A percentile compares a stretch with the other conserved stretches of the same genome.
Evolutionary conservation across 2,329 filamentous ascomycete genomes (phyloP).

Genomic region (Knoxdaviesia proteae): DNA sequence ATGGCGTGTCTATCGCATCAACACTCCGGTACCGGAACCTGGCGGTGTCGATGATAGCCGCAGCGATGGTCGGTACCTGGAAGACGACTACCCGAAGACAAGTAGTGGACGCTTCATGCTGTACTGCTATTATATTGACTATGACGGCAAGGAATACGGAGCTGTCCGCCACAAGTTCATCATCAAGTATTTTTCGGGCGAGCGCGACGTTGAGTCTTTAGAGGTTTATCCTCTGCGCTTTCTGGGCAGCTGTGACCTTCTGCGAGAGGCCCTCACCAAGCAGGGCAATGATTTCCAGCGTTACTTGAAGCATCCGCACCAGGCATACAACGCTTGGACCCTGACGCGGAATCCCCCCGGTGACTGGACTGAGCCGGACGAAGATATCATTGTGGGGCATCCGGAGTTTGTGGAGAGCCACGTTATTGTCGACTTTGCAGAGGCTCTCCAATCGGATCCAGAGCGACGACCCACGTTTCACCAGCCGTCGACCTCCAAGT

Average conservation of each 20-base stretch:
- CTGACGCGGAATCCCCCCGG: slow-evolving; percentile 16
- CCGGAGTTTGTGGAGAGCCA: slow-evolving; percentile 20
- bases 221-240: slow-evolving; percentile 19
- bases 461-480: slow-evolving; percentile 16
- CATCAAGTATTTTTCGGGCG: slow-evolving; percentile 16
- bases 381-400: slow-evolving; percentile 15
- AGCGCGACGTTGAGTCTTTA: slow-evolving; percentile 16
- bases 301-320: slow-evolving; percentile 15
- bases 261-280: slow-evolving; percentile 12
- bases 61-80: slow-evolving; percentile 2
- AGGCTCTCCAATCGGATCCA: slow-evolving; percentile 17
- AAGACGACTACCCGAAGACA: slow-evolving; percentile 6
- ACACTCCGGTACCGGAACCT: slow-evolving; percentile 12
- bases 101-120: slow-evolving; percentile 12
- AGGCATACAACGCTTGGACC: slow-evolving; percentile 20
- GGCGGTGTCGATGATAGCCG: neutral
- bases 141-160: slow-evolving; percentile 17
- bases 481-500: slow-evolving; percentile 12
- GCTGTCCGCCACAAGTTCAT: slow-evolving; percentile 16
- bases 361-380: slow-evolving; percentile 8
- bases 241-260: slow-evolving; percentile 13
- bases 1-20: slow-evolving; percentile 16
- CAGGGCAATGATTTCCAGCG: slow-evolving; percentile 15
- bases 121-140: slow-evolving; percentile 20
- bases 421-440: slow-evolving; percentile 20